These are phyloP conservation scores for Trichoderma sp. DNA, from an alignment of 2,329 filamentous ascomycete species.

Conservation along the genomic window DNA sequence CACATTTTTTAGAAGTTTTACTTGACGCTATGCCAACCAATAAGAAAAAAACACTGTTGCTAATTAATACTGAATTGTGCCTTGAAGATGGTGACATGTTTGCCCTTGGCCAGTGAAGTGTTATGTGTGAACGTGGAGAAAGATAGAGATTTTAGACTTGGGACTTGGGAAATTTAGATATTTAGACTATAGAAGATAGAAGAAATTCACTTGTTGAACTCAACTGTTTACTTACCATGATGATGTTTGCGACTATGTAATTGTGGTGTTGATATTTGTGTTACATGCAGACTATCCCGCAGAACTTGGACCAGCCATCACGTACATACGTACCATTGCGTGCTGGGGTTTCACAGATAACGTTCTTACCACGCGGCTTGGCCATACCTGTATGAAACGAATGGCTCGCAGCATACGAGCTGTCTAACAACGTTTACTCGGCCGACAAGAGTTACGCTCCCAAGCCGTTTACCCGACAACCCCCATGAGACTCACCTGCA, in stretches of 20 bases:
- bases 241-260: neutral
- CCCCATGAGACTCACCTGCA: neutral
- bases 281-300: neutral
- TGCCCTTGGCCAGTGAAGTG: conserved; percentile 10
- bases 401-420: neutral
- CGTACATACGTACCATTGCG: neutral
- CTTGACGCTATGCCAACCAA: conserved; percentile 21
- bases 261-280: neutral
- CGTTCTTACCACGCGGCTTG: conserved; percentile 1
- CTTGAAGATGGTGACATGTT: conserved; percentile 9
- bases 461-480: neutral
- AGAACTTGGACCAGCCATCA: neutral
- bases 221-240: neutral
- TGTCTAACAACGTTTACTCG: neutral
- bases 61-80: conserved; percentile 16
- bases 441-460: conserved; percentile 7
- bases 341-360: neutral
- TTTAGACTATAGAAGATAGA: neutral
- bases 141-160: neutral
- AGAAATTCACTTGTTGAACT: neutral
- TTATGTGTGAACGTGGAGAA: neutral
- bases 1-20: conserved; percentile 28
- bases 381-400: neutral
- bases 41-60: conserved; percentile 19
- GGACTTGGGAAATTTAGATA: neutral